Conservation (phyloP, 345 rosid genomes). For the Syzygium aromaticum region DNA sequence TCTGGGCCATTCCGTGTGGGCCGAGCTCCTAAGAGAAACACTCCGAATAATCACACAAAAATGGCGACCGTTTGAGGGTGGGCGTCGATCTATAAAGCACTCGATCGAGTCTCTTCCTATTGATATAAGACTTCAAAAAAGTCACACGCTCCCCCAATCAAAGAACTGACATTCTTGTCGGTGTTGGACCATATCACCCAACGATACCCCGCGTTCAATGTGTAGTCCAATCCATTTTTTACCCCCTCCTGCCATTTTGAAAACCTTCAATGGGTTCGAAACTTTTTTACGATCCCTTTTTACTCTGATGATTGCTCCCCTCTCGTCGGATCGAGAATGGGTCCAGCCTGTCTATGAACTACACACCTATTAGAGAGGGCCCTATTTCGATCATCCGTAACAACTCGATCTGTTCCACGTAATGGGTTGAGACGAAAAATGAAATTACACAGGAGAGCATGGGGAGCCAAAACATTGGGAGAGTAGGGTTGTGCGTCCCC, state of each 20-base stretch:
- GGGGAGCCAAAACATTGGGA: not conserved
- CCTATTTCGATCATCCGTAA: not conserved
- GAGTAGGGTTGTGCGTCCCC: not conserved
- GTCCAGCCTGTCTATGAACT: fast-evolving
- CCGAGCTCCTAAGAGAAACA: not conserved
- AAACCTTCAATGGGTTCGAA: fast-evolving
- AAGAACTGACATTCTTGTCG: not conserved
- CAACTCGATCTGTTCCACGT: fast-evolving
- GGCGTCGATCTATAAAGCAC: not conserved
- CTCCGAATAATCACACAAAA: not conserved
- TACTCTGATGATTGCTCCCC: fast-evolving
- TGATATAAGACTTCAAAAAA: not conserved
- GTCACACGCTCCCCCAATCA: not conserved
- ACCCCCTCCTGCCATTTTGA: fast-evolving
- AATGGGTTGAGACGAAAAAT: not conserved
- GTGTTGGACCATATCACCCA: not conserved
- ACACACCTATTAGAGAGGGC: not conserved
- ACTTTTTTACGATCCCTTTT: not conserved
- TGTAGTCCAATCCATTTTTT: not conserved
- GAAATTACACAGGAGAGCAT: not conserved
- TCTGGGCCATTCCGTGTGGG: not conserved
- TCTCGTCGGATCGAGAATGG: not conserved
- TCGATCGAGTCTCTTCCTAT: not conserved
- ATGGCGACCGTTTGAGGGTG: not conserved
- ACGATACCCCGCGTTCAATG: not conserved